Evolutionary conservation across 2,329 filamentous ascomycete species (phyloP).

Genomic region (Biscogniauxia sp.): DNA sequence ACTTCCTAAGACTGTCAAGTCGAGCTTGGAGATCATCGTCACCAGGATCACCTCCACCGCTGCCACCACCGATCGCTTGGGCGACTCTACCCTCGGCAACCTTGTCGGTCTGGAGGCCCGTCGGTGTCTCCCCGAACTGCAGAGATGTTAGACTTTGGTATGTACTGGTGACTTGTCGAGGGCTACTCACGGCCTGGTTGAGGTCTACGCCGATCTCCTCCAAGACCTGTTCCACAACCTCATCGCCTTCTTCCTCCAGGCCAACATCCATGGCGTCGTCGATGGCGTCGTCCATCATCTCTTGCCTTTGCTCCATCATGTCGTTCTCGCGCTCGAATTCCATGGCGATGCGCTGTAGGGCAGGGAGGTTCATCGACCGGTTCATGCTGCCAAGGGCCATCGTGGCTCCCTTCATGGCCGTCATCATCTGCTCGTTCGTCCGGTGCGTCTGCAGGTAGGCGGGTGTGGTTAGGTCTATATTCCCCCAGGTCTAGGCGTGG

Average conservation of each 20-base stretch:
- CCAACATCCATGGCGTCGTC: slow-evolving; percentile 91
- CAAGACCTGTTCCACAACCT: slow-evolving; percentile 92
- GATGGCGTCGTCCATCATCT: slow-evolving; percentile 99
- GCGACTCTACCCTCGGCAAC: slow-evolving; percentile 77
- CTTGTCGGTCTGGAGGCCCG: slow-evolving; percentile 71
- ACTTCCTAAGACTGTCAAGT: slow-evolving; percentile 77
- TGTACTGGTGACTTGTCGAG: neutral
- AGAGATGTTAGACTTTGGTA: slow-evolving; percentile 27
- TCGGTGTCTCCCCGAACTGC: slow-evolving; percentile 88
- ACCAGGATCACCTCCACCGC: slow-evolving; percentile 58
- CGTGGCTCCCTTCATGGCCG: slow-evolving; percentile 98
- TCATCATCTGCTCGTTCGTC: slow-evolving; percentile 99
- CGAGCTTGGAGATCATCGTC: slow-evolving; percentile 94
- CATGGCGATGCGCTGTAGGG: slow-evolving; percentile 94
- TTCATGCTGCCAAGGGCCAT: slow-evolving; percentile 96
- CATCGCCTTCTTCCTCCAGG: slow-evolving; percentile 92
- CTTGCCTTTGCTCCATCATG: slow-evolving; percentile 97
- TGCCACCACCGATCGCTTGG: slow-evolving; percentile 74
- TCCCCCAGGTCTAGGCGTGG: neutral
- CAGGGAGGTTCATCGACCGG: slow-evolving; percentile 92
- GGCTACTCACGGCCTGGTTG: slow-evolving; percentile 72
- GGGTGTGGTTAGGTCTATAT: slow-evolving; percentile 1
- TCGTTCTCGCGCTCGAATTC: slow-evolving; percentile 99
- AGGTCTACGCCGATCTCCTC: slow-evolving; percentile 97
- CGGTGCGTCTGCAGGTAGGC: slow-evolving; percentile 70